These are phyloP conservation scores for Gilbertella persicaria DNA, from an alignment of 371 early-diverging fungal species.

Conservation along the genomic window DNA sequence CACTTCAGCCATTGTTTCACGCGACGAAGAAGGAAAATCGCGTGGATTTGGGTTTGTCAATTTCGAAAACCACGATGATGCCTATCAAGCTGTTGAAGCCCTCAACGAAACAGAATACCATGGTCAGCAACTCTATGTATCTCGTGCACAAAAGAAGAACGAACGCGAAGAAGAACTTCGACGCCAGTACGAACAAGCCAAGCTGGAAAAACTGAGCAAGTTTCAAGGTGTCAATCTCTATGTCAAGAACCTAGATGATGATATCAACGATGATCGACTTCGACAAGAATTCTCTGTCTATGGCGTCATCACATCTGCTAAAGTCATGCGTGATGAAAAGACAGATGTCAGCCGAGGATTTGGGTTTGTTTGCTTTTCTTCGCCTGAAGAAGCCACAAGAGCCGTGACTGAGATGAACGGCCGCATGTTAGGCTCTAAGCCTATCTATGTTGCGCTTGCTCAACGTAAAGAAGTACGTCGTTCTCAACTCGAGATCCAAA, in stretches of 20 bases:
- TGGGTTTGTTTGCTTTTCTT: constrained; percentile 77
- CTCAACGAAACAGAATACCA: constrained; percentile 79
- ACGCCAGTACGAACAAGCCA: constrained; percentile 78
- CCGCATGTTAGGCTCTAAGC: constrained; percentile 81
- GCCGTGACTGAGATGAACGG: constrained; percentile 83
- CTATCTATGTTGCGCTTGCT: constrained; percentile 90
- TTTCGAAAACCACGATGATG: constrained; percentile 82
- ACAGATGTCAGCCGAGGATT: constrained; percentile 63
- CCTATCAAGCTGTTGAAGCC: constrained; percentile 79
- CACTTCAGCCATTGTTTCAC: constrained; percentile 67
- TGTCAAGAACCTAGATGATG: constrained; percentile 91
- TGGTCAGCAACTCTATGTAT: constrained; percentile 85
- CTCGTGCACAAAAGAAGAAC: constrained; percentile 92
- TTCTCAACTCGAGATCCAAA: constrained; percentile 80
- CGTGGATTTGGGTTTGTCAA: constrained; percentile 92
- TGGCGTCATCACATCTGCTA: constrained; percentile 87
- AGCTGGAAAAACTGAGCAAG: constrained; percentile 84
- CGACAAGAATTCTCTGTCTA: constrained; percentile 86
- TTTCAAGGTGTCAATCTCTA: constrained; percentile 93
- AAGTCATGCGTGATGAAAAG: constrained; percentile 88
- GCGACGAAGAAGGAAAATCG: constrained; percentile 72
- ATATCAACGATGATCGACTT: constrained; percentile 81
- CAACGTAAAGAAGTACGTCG: constrained; percentile 89
- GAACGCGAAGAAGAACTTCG: constrained; percentile 92
- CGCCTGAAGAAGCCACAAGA: constrained; percentile 77